Evolutionary conservation across 2,329 filamentous ascomycete genomes (phyloP), one percentile per base, ranked within the genome.

Genomic region (Penicillium sp.): DNA sequence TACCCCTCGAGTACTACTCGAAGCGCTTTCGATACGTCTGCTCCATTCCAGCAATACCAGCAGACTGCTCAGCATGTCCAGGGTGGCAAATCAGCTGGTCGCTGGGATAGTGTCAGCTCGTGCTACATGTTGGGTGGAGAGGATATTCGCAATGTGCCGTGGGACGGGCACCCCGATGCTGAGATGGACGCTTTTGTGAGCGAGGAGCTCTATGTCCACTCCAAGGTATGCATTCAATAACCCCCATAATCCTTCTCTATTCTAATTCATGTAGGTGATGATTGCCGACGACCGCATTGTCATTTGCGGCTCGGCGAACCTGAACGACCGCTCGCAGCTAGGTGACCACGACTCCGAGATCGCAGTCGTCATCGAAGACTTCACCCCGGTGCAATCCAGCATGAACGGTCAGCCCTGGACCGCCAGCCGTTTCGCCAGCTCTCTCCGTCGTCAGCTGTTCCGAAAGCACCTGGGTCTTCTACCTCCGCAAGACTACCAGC

Each of bases 271-370:
- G 32, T 48, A 78, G 75, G 69, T 78, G 46, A 79, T 93, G 58
- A 92, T 96, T 58, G 87, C 86, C 1, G 91, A 97, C 65, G 92
- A 97, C 68, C 83, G 84, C 46, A 80, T 89, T 42, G 89, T 88
- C 1, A 82, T 96, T 46, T 93, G 89, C 65, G 89, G 89, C 15
- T 90, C 86, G 24, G 89, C 88, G 56, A 97, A 96, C 70, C 78
- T 96, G 61, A 97, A 96, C 68, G 92, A 97, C 66, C 86, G 92
- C 47, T 83, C 88, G 44, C 91, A 95, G 70, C 74, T 93, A 4
- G 92, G 92, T 12, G 82, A 86, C 59, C 92, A 95, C 69, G 92
- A 97, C 69, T 93, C 87, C 42, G 92, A 97, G 68, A 80, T 97
- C 33, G 87, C 88, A 33, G 87, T 96, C 47, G 84, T 97, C 40